phyloP scores from a whole-genome alignment of 331 rosid species.

The Quercus tomentella region DNA sequence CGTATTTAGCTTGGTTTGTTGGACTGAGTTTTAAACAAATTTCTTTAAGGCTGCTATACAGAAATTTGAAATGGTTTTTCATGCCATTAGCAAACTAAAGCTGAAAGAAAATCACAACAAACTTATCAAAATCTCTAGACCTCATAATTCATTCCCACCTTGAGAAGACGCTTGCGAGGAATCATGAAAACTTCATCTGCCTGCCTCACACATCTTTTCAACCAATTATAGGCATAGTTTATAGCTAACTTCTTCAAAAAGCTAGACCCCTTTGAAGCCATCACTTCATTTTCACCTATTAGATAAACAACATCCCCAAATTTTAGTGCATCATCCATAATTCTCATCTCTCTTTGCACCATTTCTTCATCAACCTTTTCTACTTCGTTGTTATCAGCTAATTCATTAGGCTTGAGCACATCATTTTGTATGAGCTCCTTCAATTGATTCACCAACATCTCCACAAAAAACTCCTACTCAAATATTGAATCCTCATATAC shows the following conservation, averaged over 20 bases:
- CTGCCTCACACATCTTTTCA: slow-evolving; percentile 45
- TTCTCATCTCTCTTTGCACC: slow-evolving; percentile 22
- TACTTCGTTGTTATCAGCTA: not conserved
- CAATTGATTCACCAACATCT: slow-evolving; percentile 32
- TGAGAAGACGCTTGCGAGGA: slow-evolving; percentile 48
- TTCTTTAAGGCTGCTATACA: no score
- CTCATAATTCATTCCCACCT: slow-evolving; percentile 55
- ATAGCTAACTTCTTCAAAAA: slow-evolving; percentile 36
- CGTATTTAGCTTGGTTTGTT: no score
- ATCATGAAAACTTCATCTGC: slow-evolving; percentile 45
- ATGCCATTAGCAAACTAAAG: no score
- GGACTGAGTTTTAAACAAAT: no score
- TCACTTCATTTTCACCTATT: slow-evolving; percentile 49
- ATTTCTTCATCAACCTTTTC: not conserved
- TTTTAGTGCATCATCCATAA: slow-evolving; percentile 22
- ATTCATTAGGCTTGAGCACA: not conserved
- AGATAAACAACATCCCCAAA: slow-evolving; percentile 41
- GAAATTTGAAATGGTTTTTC: no score
- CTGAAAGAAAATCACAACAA: not conserved
- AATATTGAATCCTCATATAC: slow-evolving; percentile 46
- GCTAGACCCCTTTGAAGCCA: slow-evolving; percentile 34
- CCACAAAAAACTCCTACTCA: slow-evolving; percentile 42
- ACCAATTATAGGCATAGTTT: slow-evolving; percentile 41
- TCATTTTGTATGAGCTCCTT: slow-evolving; percentile 33
- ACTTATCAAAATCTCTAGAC: slow-evolving; percentile 4